Evolutionary conservation across 2,329 filamentous ascomycete genomes (phyloP), one percentile per base, ranked within the genome.

Genomic region (Penicillium sp.): DNA sequence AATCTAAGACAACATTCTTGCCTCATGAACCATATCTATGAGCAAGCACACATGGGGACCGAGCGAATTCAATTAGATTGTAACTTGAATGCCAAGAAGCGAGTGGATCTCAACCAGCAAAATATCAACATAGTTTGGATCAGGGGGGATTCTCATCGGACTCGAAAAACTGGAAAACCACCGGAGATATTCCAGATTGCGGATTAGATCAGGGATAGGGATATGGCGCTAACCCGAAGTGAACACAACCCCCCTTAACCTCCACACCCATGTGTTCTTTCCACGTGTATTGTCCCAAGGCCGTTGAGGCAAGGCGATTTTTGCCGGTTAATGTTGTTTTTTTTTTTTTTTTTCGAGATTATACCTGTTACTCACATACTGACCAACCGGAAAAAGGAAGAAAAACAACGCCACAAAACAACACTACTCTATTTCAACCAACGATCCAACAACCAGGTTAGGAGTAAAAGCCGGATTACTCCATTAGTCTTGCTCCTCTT

Each of bases 161-260:
- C 23, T 40, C 29, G 6, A 38, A 34, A 40, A 50, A 16, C 10
- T 31, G 23, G 23, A 23, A 23, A 23, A 23, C 23, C 25, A 36
- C 23, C 64, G 64, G 64, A 61, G 58, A 34, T 61, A 55, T 66
- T 64, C 45, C 64, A 60, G 59, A 63, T 64, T 60, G 43, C 38
- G 60, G 63, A 27, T 60, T 64, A 63, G 63, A 58, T 58, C 52
- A 39, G 40, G 11, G 50, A 31, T 43, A 39, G 40, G 11, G 50
- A 31, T 45, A 29, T 36, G 58, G 39, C 60, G 51, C 59, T 63
- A 59, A 45, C 59, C 44, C 43, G 45, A 44, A 55, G 51, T 44
- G 41, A 53, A 57, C 8, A 13, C 2, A 4, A 23, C 2, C 41
- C 47, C 41, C 49, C 23, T 47, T 36, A 34, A 45, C 29, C 39